These are phyloP conservation scores for Candida sojae DNA, from an alignment of 1,139 yeast genomes.

Conservation along the genomic window DNA sequence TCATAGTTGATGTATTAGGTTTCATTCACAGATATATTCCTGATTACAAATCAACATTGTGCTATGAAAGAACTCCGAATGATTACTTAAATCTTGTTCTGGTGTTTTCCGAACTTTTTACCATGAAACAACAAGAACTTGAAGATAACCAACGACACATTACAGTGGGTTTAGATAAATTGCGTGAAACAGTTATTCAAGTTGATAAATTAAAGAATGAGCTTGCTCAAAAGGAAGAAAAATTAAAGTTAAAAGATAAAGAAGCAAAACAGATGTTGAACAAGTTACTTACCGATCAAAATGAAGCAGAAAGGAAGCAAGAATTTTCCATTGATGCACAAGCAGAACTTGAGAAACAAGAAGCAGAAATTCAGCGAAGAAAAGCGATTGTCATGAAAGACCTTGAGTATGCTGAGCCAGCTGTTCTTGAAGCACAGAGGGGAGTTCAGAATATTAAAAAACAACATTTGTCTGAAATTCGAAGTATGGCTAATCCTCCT, in stretches of 20 bases:
- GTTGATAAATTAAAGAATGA: constrained; percentile 61
- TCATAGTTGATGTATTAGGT: constrained; percentile 49
- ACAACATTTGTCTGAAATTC: constrained; percentile 84
- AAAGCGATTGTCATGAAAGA: constrained; percentile 59
- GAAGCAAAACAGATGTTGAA: constrained; percentile 75
- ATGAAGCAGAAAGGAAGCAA: constrained; percentile 87
- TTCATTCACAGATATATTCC: constrained; percentile 40
- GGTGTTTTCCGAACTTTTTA: constrained; percentile 48
- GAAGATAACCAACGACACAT: constrained; percentile 75
- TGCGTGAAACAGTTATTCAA: constrained; percentile 75
- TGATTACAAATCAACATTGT: constrained; percentile 13
- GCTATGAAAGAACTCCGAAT: constrained; percentile 29
- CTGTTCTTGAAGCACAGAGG: constrained; percentile 76
- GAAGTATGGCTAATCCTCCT: constrained; percentile 93
- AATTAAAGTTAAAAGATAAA: constrained; percentile 55
- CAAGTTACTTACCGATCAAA: constrained; percentile 82
- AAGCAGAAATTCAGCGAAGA: constrained; percentile 58
- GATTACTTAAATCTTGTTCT: constrained; percentile 55
- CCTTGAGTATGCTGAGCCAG: constrained; percentile 78
- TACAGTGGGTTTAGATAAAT: constrained; percentile 69
- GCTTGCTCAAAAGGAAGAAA: constrained; percentile 54
- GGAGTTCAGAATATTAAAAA: constrained; percentile 92
- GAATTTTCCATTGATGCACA: constrained; percentile 84
- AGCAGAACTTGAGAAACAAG: constrained; percentile 68
- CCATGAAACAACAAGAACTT: constrained; percentile 45